Evolutionary conservation across 2,329 filamentous ascomycete species (phyloP).

Genomic region (Podosphaera fusca): DNA sequence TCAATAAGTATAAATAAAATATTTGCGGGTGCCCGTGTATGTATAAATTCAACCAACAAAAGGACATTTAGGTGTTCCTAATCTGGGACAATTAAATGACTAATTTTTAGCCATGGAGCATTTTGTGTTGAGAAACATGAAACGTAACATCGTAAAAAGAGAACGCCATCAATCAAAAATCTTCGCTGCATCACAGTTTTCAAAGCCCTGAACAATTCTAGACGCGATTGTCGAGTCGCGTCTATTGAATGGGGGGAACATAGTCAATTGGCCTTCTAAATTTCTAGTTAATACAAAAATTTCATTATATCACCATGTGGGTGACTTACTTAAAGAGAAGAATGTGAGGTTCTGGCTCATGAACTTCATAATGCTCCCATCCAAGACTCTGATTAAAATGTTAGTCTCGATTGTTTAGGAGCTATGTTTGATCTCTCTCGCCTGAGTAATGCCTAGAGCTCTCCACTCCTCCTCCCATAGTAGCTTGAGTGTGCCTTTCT

Average conservation of each 20-base stretch:
- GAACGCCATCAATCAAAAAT: constrained; percentile 9
- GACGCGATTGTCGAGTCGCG: background rate
- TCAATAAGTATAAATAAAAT: too few species aligned
- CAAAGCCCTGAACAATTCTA: background rate
- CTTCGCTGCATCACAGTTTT: constrained; percentile 4
- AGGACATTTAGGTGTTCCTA: background rate
- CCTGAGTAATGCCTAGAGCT: constrained; percentile 89
- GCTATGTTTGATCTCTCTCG: constrained; percentile 20
- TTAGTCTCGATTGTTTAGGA: background rate
- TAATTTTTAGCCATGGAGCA: constrained; percentile 7
- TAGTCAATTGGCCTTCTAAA: constrained; percentile 15
- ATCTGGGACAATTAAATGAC: constrained; percentile 7
- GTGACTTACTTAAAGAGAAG: constrained; percentile 79
- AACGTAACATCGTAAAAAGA: constrained; percentile 16
- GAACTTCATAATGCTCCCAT: constrained; percentile 98
- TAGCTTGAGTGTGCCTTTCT: constrained; percentile 81
- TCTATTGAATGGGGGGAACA: constrained; percentile 10
- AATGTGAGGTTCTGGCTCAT: constrained; percentile 96
- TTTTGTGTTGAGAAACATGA: constrained; percentile 14
- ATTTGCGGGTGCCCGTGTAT: too few species aligned
- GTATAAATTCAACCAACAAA: background rate
- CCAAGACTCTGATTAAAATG: constrained; percentile 51
- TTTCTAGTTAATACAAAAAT: constrained; percentile 4
- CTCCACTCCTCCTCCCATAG: constrained; percentile 98
- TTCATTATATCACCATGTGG: background rate